Percentiles rank a stretch among this genome's conserved stretches.
Conservation (phyloP, 2,329 filamentous ascomycete genomes). For the Verticillium nonalfalfae region DNA sequence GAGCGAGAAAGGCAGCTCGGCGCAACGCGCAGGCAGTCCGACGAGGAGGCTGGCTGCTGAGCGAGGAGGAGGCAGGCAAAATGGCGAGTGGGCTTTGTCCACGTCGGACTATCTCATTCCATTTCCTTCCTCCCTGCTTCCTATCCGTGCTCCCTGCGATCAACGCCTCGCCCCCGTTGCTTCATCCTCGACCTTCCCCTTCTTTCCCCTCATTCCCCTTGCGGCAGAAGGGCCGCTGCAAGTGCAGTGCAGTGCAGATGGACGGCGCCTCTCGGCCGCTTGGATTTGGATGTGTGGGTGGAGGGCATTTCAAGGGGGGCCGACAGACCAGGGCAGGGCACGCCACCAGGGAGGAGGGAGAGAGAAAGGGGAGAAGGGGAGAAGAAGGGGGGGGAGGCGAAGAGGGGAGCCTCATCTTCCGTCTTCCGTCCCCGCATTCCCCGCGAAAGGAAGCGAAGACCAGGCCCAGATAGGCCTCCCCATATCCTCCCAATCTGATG, state of each 20-base stretch:
- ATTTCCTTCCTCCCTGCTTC: not conserved
- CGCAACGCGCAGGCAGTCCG: no score
- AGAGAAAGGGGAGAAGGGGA: not conserved
- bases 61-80: not conserved
- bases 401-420: not conserved
- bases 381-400: not conserved
- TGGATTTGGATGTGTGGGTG: not conserved
- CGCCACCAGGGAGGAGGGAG: not conserved
- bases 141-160: no score
- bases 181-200: not conserved
- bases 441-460: not conserved
- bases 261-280: not conserved
- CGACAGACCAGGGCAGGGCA: not conserved
- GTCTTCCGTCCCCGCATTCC: not conserved
- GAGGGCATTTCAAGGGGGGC: not conserved
- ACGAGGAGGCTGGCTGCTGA: not conserved
- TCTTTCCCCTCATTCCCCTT: not conserved
- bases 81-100: not conserved
- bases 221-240: not conserved
- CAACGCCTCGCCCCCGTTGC: not conserved
- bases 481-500: not conserved
- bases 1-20: no score
- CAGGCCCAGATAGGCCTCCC: not conserved
- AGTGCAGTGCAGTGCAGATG: not conserved
- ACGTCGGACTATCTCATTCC: not conserved